phyloP scores from a whole-genome alignment of 2,329 filamentous ascomycete genomes.

The Penicillium sclerotigenum region DNA sequence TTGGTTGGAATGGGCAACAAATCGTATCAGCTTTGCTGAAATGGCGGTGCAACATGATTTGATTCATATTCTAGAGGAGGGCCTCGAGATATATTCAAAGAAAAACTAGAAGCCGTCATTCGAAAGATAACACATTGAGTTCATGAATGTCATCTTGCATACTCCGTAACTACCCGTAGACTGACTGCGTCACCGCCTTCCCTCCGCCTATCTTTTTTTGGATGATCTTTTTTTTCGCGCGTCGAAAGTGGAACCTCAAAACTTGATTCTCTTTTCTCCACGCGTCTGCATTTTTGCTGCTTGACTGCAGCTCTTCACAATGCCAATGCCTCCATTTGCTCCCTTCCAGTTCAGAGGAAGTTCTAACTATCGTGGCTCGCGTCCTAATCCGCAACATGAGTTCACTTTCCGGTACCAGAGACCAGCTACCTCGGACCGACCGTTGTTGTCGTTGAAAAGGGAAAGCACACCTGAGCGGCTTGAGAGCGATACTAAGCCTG shows the following conservation, averaged over 20 bases:
- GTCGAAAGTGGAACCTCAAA: not conserved
- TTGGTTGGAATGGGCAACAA: constrained; percentile 63
- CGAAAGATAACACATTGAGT: not conserved
- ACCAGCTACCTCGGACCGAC: constrained; percentile 38
- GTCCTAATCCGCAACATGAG: constrained; percentile 20
- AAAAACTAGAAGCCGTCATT: not conserved
- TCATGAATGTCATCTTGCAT: not conserved
- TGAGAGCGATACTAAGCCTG: constrained; percentile 24
- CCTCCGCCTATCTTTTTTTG: not conserved
- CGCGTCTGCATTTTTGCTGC: not conserved
- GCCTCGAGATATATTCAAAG: constrained; percentile 10
- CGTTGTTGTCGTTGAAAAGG: constrained; percentile 34
- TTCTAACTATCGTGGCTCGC: constrained; percentile 1
- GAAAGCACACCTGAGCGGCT: constrained; percentile 40
- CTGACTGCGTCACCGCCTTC: constrained; percentile 11
- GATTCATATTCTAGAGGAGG: constrained; percentile 26
- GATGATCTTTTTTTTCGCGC: constrained; percentile 15
- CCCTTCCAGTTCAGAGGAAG: constrained; percentile 18
- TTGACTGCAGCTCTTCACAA: not conserved
- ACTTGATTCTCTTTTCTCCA: not conserved
- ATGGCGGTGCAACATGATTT: constrained; percentile 44
- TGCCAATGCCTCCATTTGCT: constrained; percentile 1
- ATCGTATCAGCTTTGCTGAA: constrained; percentile 58
- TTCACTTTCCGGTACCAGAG: constrained; percentile 43
- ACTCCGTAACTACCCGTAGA: no score